A percentile compares a stretch with the other conserved stretches of the same genome.
Conservation (phyloP, 345 rosid genomes). For the Draba incana region DNA sequence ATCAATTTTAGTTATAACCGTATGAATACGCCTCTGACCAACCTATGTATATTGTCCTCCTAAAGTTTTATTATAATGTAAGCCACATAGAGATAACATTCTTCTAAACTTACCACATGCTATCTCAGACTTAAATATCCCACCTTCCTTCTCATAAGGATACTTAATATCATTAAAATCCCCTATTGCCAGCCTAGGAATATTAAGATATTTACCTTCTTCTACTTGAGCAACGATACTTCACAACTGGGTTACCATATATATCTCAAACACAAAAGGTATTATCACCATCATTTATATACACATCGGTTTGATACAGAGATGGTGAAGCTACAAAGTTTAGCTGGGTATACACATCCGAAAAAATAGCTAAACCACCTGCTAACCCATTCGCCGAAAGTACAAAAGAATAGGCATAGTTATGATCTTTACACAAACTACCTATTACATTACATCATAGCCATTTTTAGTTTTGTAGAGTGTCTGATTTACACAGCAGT, state of each 20-base stretch:
- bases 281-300: no score
- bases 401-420: background rate
- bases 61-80: background rate
- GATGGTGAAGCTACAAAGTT: no score
- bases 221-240: background rate
- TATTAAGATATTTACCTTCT: rapidly evolving
- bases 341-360: background rate
- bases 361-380: background rate
- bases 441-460: no score
- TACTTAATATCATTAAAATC: background rate
- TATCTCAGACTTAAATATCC: background rate
- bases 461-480: no score
- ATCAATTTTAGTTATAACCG: background rate
- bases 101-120: background rate
- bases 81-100: background rate
- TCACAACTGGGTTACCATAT: no score
- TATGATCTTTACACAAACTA: no score
- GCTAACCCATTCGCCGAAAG: background rate
- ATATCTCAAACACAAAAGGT: no score
- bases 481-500: no score
- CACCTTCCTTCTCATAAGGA: background rate
- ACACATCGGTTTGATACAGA: no score
- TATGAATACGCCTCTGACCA: background rate
- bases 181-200: background rate
- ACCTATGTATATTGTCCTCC: background rate